phyloP scores from a whole-genome alignment of 2,329 filamentous ascomycete species.

The Aureobasidium sp. region DNA sequence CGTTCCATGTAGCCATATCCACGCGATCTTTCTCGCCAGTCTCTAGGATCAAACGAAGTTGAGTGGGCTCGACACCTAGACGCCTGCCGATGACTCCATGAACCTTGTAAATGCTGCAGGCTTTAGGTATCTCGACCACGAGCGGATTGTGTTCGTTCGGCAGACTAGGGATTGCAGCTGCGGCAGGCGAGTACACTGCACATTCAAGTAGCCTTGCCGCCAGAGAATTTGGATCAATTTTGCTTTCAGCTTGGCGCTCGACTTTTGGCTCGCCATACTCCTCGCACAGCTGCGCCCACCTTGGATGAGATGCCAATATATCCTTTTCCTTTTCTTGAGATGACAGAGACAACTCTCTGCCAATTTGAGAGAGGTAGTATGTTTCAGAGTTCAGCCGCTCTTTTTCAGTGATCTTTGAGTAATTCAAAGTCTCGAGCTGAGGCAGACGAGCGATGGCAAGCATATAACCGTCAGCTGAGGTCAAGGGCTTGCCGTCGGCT shows the following conservation, averaged over 20 bases:
- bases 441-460: constrained; percentile 70
- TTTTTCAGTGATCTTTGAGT: constrained; percentile 55
- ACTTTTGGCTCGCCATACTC: constrained; percentile 66
- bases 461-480: constrained; percentile 79
- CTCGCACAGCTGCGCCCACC: constrained; percentile 65
- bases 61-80: constrained; percentile 58
- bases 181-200: constrained; percentile 45
- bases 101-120: constrained; percentile 71
- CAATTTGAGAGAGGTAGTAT: constrained; percentile 84
- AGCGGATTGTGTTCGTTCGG: constrained; percentile 15
- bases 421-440: constrained; percentile 62
- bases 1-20: constrained; percentile 44
- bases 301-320: constrained; percentile 57
- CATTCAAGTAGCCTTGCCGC: constrained; percentile 65
- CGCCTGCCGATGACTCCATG: constrained; percentile 67
- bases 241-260: constrained; percentile 31
- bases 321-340: constrained; percentile 43
- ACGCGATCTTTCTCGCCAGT: constrained; percentile 86
- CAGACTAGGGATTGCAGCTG: constrained; percentile 17
- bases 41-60: constrained; percentile 68
- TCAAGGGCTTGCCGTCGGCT: constrained; percentile 34
- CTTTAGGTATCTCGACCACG: constrained; percentile 55
- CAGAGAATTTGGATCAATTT: constrained; percentile 66
- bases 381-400: constrained; percentile 84
- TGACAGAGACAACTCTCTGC: constrained; percentile 59